Evolutionary conservation across 1,284 basidiomycete species (phyloP).

Genomic region (Puccinia hordei): DNA sequence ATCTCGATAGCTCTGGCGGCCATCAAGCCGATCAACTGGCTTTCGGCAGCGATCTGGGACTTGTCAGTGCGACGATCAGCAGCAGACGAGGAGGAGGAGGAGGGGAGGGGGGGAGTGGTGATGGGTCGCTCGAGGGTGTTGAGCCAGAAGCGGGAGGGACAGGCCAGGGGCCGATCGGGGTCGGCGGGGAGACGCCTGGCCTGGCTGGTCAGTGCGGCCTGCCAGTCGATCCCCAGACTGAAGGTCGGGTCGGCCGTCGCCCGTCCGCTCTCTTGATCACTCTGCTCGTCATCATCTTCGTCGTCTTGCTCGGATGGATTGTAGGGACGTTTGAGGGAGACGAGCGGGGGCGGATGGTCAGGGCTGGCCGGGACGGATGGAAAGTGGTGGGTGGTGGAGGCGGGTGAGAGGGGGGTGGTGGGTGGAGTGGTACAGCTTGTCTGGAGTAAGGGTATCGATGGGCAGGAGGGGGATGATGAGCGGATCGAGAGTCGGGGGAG

Average conservation of each 20-base stretch:
- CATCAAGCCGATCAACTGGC: background rate
- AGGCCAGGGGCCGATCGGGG: background rate
- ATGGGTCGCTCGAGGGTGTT: too few species aligned
- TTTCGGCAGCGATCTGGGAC: background rate
- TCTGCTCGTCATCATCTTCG: background rate
- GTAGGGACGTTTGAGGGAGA: background rate
- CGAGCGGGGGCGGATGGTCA: background rate
- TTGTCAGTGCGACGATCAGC: too few species aligned
- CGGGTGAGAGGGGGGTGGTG: background rate
- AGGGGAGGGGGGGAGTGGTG: background rate
- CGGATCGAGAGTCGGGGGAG: background rate
- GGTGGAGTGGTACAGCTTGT: background rate
- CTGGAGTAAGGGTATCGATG: background rate
- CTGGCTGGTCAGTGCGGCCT: background rate
- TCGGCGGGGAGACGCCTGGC: background rate
- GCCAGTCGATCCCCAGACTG: slow-evolving; percentile 2
- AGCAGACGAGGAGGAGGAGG: too few species aligned
- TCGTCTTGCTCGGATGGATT: background rate
- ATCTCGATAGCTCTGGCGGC: background rate
- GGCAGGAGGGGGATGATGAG: background rate
- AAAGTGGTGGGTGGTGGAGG: background rate
- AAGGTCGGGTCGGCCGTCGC: background rate
- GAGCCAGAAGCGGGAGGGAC: background rate
- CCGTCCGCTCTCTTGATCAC: background rate
- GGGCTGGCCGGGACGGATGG: too few species aligned